Conservation (phyloP, 768 basidiomycete species). For the Galerina marginata region DNA sequence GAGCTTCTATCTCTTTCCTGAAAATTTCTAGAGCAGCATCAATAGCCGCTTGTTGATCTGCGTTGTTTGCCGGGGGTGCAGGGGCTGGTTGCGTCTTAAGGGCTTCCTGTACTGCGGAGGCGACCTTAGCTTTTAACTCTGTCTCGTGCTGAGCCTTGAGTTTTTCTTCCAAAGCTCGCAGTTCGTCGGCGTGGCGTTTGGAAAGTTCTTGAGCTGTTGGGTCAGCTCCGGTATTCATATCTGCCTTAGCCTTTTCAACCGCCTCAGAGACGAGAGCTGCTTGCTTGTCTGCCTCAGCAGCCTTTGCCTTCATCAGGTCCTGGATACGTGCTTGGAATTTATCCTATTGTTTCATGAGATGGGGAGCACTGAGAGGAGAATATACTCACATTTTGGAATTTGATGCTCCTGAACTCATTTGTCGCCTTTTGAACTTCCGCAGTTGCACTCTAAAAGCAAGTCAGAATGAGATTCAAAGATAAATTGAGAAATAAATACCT, state of each 20-base stretch:
- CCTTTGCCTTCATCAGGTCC: slow-evolving; percentile 57
- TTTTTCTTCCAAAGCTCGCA: slow-evolving; percentile 58
- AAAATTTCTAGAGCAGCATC: slow-evolving; percentile 57
- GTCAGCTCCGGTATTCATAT: slow-evolving; percentile 36
- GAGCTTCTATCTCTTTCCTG: slow-evolving; percentile 50
- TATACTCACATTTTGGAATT: slow-evolving; percentile 44
- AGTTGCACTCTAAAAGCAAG: slow-evolving; percentile 30
- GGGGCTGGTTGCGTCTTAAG: slow-evolving; percentile 36
- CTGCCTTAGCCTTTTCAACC: slow-evolving; percentile 58
- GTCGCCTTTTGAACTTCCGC: slow-evolving; percentile 48
- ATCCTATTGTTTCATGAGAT: slow-evolving; percentile 46
- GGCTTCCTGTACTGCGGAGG: slow-evolving; percentile 47
- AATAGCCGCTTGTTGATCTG: slow-evolving; percentile 42
- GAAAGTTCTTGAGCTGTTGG: slow-evolving; percentile 36
- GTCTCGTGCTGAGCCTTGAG: slow-evolving; percentile 57
- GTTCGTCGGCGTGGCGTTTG: slow-evolving; percentile 64
- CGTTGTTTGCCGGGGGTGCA: slow-evolving; percentile 18
- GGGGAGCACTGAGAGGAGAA: background rate
- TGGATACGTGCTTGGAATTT: slow-evolving; percentile 63
- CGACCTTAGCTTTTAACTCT: slow-evolving; percentile 49
- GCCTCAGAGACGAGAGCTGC: slow-evolving; percentile 60
- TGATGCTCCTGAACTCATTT: slow-evolving; percentile 49
- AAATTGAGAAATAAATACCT: slow-evolving; percentile 41
- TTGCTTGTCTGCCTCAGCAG: slow-evolving; percentile 52
- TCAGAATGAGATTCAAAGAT: slow-evolving; percentile 1